Evolutionary conservation across 2,329 filamentous ascomycete species (phyloP), one percentile per base, ranked within the genome.

Genomic region (Trichoderma arundinaceum): DNA sequence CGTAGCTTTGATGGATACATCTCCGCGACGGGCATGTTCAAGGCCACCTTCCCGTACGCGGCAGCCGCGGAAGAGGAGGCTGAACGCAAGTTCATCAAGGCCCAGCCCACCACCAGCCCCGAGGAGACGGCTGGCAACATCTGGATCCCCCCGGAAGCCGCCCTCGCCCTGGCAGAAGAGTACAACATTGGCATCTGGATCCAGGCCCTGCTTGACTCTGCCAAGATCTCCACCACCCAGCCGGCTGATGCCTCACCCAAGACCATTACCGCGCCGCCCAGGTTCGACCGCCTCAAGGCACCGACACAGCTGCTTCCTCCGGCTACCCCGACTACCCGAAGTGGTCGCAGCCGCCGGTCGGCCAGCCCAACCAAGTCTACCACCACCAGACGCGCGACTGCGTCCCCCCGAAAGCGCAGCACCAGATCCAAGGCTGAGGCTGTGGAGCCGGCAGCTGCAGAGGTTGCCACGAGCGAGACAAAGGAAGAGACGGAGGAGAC

Each of bases 71-170:
- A 95, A 71, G 92, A 95, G 74, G 87, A 92, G 72, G 79, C 81
- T 1, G 92, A 96, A 81, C 90, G 92, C 75, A 88, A 85, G 73
- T 94, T 92, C 79, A 89, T 99, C 79, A 97, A 97, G 81, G 87
- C 86, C 7, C 88, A 95, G 33, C 79, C 87, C 39, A 90, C 90
- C 35, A 96, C 94, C 9, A 96, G 93, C 72, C 84, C 85, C 65
- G 94, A 98, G 75, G 95, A 98, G 82, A 93, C 95, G 35, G 95
- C 95, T 32, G 95, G 95, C 52, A 99, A 97, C 77, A 88, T 99
- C 60, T 99, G 95, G 95, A 94, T 98, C 58, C 88, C 92, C 53
- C 93, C 94, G 6, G 84, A 90, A 70, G 80, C 87, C 87, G 95
- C 95, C 41, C 85, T 99, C 51, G 81, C 86, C 66, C 85, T 99